Base-by-base conservation (phyloP, 208 protist species). In the Phytomonas francai region DNA sequence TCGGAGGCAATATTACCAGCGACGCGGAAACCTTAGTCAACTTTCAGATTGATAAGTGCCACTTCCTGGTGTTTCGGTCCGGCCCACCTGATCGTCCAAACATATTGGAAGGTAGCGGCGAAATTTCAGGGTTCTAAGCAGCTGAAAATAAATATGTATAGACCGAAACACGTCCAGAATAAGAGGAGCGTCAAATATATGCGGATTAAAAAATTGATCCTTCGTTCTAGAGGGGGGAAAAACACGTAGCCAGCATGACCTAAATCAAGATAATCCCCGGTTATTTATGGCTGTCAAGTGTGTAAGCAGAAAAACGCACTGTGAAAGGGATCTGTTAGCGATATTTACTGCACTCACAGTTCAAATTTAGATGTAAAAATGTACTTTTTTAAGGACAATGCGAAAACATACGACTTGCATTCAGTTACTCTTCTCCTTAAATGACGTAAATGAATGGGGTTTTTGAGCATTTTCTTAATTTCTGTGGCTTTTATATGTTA, bases 1-100 rank as follows among this genome's bases (percentile, higher is more conserved):
- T 96, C 66, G 91, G 86, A 59, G 82, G 76, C 32, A 96, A 96
- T 77, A 83, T 93, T 12, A 94, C 91, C 25, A 86, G 91, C 58
- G 91, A 96, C 59, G 84, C 78, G 33, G 83, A 84, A 33, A 93
- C 85, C 2, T 69, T 96, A 3, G 71, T 93, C 33, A 96, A 96
- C 77, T 75, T 96, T n/a, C 80, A 87, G 65, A 83, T 96, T 58
- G 78, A 96, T 56, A 81, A 74, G 0, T 74, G 88, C 29, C 79
- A 85, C 72, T 83, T 86, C 63, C 63, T 96, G 68, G 77, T 83
- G 27, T 77, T 96, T 65, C 82, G 83, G 25, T 93, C 86, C 29
- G 91, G 91, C 5, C 91, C 91, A 33, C 88, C 91, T 61, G 82
- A 92, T 31, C 83, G 87, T 36, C 81, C 81, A 34, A 49, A 22